Evolutionary conservation across 2,329 filamentous ascomycete genomes (phyloP), one percentile per base, ranked within the genome.

Genomic region (Aspergillus vadensis): DNA sequence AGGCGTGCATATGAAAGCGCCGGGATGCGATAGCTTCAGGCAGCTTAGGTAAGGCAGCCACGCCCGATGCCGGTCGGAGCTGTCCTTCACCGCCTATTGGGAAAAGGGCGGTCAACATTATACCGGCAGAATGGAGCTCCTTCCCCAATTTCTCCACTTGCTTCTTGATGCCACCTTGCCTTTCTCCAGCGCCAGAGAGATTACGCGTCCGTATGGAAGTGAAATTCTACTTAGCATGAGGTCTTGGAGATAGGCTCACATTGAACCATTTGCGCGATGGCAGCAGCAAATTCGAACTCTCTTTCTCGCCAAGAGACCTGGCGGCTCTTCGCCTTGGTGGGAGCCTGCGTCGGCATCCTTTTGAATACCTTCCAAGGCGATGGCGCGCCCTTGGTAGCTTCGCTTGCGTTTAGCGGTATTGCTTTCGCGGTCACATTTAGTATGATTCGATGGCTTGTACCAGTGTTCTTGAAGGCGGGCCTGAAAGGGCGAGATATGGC

Each of bases 381-480:
- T 77, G 93, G 92, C 66, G 92, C 95, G 69, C 94, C 95, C 39
- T 85, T 99, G 69, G 83, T 96, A 67, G 94, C 92, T 9, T 97
- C 92, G 1, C 81, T 97, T 59, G 91, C 93, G 15, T 89, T 98
- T 69, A 95, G 91, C 71, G 86, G 89, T 21, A 82, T 97, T 66
- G 92, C 91, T 38, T 99, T 97, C 74, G 83, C 88, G 4, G 86
- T 89, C 51, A 88, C 88, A 62, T 98, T 91, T 76, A 87, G 91
- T 70, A 86, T 97, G 80, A 94, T 98, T 76, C 84, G 90, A 81
- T 98, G 94, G 94, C 89, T 97, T 5, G 94, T 94, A 1, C 88
- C 91, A 58, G 89, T 90, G 1, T 98, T 99, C 75, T 88, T 97
- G 74, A 88, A 86, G 68, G 91, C 91, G 39, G 95, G 94, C 15